Base-by-base conservation (phyloP, 108 stramenopile species). In the Pseudonitzschia pungens region DNA sequence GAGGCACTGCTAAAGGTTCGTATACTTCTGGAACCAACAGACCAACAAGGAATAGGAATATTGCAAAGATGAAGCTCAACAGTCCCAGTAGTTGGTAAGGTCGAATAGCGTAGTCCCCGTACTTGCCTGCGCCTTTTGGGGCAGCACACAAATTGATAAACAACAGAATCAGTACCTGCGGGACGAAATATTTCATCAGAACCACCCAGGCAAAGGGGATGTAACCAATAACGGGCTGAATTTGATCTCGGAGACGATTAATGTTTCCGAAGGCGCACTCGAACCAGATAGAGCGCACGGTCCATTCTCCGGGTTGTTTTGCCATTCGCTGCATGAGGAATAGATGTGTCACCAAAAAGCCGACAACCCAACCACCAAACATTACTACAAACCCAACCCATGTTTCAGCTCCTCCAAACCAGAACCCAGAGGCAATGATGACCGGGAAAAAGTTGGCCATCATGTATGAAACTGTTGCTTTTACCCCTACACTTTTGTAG, bases 31-130 rank as follows among this genome's bases (percentile, higher is more conserved):
- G 83, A 44, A 75, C 57, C 62, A 77, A 65, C 14, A 73, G 52
- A 29, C 86, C 83, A 29, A 78, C 60, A 24, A 80, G 33, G 18
- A 83, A 43, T 8, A 87, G 57, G 41, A 82, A 75, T 15, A 53
- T 59, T 8, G 76, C 80, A 64, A 87, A 83, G 12, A 73, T 74
- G 21, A 81, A 77, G 31, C 53, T 57, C 58, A 81, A 71, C 45
- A 87, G 67, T 16, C 86, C 86, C 59, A 87, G 64, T 31, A 87
- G 22, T 65, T 87, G 83, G 64, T 68, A 84, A 11, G 86, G 81
- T 54, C 48, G 36, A 10, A 51, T 54, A 2, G 71, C 72, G 69
- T 84, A 80, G 11, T 76, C 79, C 6, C 59, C 76, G 53, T 81
- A 81, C 2, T 63, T 51, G 26, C 81, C 81, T 8, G 33, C 58